phyloP scores from a whole-genome alignment of 768 basidiomycete genomes.

The Auriculariales sp. region DNA sequence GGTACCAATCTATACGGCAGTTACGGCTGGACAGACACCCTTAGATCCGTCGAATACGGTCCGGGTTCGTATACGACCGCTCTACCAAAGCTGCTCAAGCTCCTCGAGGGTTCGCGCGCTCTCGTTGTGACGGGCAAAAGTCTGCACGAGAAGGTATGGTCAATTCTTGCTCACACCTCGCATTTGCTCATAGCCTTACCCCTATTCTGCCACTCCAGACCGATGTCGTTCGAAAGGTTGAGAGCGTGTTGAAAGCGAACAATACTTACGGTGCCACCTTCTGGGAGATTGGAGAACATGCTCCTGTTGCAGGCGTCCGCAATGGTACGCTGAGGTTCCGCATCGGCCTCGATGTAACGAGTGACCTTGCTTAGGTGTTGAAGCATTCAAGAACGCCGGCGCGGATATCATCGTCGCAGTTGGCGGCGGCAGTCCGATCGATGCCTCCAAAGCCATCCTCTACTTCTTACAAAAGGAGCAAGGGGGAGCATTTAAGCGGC shows the following conservation, averaged over 20 bases:
- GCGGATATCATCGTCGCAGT: conserved; percentile 22
- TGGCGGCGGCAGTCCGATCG: conserved; percentile 72
- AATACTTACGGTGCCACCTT: conserved; percentile 56
- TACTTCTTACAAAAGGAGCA: conserved; percentile 44
- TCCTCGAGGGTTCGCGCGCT: conserved; percentile 44
- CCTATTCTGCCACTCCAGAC: conserved; percentile 25
- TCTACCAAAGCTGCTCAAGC: conserved; percentile 44
- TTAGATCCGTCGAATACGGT: conserved; percentile 59
- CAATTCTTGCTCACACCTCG: neutral
- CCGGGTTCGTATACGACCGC: conserved; percentile 49
- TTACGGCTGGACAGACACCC: conserved; percentile 52
- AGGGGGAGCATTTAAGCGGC: conserved; percentile 36
- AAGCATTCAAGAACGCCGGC: neutral
- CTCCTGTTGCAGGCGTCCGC: conserved; percentile 51
- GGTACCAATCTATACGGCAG: conserved; percentile 37
- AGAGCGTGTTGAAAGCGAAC: conserved; percentile 37
- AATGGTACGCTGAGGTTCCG: conserved; percentile 15
- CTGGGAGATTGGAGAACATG: conserved; percentile 57
- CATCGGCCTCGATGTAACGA: no score
- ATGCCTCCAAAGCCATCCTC: conserved; percentile 60
- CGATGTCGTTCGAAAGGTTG: conserved; percentile 40
- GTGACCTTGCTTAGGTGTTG: conserved; percentile 13
- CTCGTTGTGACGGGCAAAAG: conserved; percentile 60
- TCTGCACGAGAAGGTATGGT: conserved; percentile 43
- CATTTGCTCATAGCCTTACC: neutral